Conservation (phyloP, 306 rosid species). For the Vigna hirtella region DNA sequence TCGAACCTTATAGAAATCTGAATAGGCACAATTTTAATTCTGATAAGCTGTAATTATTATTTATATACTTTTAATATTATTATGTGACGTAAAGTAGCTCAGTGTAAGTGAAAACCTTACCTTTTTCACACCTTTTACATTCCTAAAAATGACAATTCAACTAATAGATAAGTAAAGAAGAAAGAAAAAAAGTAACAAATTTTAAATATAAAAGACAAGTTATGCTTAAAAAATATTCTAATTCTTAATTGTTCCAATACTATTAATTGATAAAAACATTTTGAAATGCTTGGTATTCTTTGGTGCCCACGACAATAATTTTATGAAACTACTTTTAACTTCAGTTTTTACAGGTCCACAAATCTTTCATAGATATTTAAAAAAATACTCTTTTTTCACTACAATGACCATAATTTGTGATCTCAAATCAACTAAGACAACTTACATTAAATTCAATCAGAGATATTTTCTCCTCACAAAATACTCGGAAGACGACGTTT, state of each 20-base stretch:
- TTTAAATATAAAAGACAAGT: not conserved
- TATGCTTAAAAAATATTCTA: not conserved
- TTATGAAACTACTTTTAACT: too few species aligned
- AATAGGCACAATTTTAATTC: not conserved
- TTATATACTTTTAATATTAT: constrained; percentile 1
- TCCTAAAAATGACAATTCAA: not conserved
- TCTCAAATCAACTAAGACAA: too few species aligned
- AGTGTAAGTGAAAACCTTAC: not conserved
- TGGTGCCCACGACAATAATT: not conserved
- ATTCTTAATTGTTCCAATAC: not conserved
- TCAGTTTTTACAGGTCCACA: too few species aligned
- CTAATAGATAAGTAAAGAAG: not conserved
- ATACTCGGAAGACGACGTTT: too few species aligned
- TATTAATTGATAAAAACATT: not conserved
- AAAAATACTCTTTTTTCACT: too few species aligned
- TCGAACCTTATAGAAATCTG: not conserved
- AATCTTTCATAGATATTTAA: too few species aligned
- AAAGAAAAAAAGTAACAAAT: not conserved
- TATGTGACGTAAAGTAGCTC: not conserved
- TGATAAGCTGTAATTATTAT: not conserved
- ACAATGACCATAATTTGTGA: too few species aligned
- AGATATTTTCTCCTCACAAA: too few species aligned
- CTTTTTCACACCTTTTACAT: not conserved
- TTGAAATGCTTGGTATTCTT: not conserved
- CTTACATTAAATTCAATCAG: too few species aligned